Base-by-base conservation (phyloP, 176 grass and related monocot species). In the Oryza rufipogon region DNA sequence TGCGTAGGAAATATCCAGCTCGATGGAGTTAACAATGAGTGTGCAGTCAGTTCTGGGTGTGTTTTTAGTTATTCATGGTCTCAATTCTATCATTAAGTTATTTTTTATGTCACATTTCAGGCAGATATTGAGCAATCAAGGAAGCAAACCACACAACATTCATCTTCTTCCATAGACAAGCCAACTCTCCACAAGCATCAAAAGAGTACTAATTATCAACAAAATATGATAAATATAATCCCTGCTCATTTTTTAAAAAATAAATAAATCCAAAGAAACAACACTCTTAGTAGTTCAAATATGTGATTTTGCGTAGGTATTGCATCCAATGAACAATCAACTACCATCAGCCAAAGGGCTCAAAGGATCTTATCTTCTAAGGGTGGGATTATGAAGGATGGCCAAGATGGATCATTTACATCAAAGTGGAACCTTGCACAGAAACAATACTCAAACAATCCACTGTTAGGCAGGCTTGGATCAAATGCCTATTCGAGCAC, bases 321-420 rank as follows among this genome's bases (percentile, higher is more conserved):
- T 39, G 4, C 82, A 73, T 77, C 77, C 22, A 69, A 47, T 33
- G 86, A 88, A 66, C 83, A 42, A 4, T 26, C 65, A 19, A 9
- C 52, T 36, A 73, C 25, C 34, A 64, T 13, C 56, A 46, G 13
- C 56, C 85, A 73, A 13, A 73, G 44, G 66, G 44, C 66, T 77
- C 86, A 86, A 80, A 95, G 78, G 75, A 81, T 83, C 72, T 79
- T 73, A n/a, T 82, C 68, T 75, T 15, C 84, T 16, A 81, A 80
- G 58, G 66, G 66, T 77, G 89, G 85, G 60, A 70, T 23, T 80
- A 70, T 20, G 78, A 86, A 79, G 54, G 91, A 90, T 70, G 15
- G 64, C 63, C 87, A 83, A 48, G 87, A 89, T n/a, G 49, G 45
- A 5, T 67, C 87, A 56, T 70, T 81, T 79, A 30, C 72, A 16